Conservation (phyloP, 371 early-diverging fungal genomes). For the Furculomyces boomerangus region DNA sequence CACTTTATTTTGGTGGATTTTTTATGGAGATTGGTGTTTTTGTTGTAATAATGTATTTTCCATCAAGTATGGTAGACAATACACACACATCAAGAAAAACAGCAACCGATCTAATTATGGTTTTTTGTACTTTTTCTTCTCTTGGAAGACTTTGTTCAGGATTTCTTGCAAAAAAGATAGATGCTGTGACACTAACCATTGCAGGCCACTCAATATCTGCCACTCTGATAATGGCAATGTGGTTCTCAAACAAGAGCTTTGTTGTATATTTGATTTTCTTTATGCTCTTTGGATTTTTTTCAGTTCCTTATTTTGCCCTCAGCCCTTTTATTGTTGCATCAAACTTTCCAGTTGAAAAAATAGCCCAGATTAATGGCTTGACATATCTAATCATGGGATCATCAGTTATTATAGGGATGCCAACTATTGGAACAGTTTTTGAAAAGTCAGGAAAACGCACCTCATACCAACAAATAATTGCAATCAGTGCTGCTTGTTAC, state of each 20-base stretch:
- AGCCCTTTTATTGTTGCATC: conserved; percentile 23
- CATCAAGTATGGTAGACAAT: background rate
- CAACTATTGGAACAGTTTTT: conserved; percentile 11
- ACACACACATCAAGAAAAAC: background rate
- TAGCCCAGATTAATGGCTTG: conserved; percentile 15
- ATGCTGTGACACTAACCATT: conserved; percentile 31
- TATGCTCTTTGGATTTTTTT: conserved; percentile 24
- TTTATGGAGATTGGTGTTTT: background rate
- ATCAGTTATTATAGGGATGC: conserved; percentile 9
- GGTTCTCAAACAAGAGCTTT: conserved; percentile 11
- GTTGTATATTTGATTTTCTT: conserved; percentile 24
- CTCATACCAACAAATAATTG: conserved; percentile 10
- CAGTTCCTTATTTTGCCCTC: conserved; percentile 25
- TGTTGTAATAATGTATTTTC: background rate
- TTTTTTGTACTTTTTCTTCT: background rate
- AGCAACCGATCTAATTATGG: background rate
- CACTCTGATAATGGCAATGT: background rate
- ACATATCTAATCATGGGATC: conserved; percentile 9
- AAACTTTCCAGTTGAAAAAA: conserved; percentile 11
- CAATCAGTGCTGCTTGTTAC: conserved; percentile 8
- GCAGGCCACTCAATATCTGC: conserved; percentile 10
- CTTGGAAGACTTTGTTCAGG: conserved; percentile 10
- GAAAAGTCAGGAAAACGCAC: conserved; percentile 14
- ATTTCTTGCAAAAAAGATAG: conserved; percentile 28
- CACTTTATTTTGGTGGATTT: background rate